Base-by-base conservation (phyloP, 176 grass and related monocot genomes). In the Oryza glumipatula region DNA sequence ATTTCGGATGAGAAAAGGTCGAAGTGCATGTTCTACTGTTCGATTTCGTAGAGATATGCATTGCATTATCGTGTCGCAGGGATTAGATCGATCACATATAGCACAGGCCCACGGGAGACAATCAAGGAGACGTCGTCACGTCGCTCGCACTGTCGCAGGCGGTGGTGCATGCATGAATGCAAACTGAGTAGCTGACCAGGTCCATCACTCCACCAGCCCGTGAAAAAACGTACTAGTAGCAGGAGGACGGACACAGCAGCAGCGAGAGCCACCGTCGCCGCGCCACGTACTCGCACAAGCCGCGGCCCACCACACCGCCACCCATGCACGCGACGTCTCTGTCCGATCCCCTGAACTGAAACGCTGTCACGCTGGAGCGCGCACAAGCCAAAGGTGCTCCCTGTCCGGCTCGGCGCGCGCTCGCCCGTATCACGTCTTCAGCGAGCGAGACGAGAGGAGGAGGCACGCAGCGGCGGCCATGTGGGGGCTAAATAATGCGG, bases 401-500 rank as follows among this genome's bases (percentile, higher is more conserved):
- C 51, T 19, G 54, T 21, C 17, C 54, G 54, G 6, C 54, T 9
- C 19, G 19, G 26, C 26, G 26, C 26, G 2, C 19, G 54, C 54
- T 30, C 0, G 2, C 28, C 28, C 54, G 54, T 51, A 16, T 51
- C 48, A 58, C 54, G 17, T 21, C 54, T 58, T 8, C 54, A 63
- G 58, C 58, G 58, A 63, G 19, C 7, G 19, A 13, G 58, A 10
- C 0, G 19, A n/a, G 56, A 19, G 17, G 54, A 35, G 33, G 33
- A 2, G 7, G 54, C 5, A 6, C 4, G 16, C 9, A 44, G 43
- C 4, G 41, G 54, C 49, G 4, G 67, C 79, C 83, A 78, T 78
- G 88, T 90, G 83, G 3, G 63, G 36, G 5, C 67, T 73, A 72
- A 78, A 90, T 73, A 78, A 82, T 86, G 36, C 26, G 80, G 74